phyloP scores from a whole-genome alignment of 140 eudicot genomes.

The Cichorium intybus region DNA sequence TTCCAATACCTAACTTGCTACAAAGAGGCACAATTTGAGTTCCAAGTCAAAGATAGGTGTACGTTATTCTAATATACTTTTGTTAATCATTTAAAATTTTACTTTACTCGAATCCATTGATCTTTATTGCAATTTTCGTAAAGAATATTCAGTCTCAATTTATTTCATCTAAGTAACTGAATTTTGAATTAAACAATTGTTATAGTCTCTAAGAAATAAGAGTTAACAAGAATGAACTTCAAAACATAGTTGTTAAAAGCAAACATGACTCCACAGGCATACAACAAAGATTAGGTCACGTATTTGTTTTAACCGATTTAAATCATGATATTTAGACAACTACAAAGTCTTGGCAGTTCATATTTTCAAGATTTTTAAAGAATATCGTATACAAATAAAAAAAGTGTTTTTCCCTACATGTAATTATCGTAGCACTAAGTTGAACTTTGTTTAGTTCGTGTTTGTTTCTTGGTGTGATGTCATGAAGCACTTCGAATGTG shows the following conservation, averaged over 20 bases:
- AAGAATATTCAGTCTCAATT: no score
- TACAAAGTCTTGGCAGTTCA: background rate
- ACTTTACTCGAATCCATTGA: no score
- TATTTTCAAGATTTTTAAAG: background rate
- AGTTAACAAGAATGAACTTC: background rate
- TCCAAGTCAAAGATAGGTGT: background rate
- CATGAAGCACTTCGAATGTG: conserved; percentile 28
- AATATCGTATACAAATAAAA: background rate
- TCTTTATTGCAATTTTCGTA: no score
- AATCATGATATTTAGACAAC: background rate
- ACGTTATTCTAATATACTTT: background rate
- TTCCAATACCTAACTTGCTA: conserved; percentile 28
- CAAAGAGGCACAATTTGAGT: background rate
- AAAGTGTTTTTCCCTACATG: background rate
- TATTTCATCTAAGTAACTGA: no score
- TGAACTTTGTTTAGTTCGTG: background rate
- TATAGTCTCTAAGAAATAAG: no score
- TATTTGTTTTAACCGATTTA: background rate
- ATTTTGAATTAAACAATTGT: no score
- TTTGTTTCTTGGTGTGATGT: conserved; percentile 7
- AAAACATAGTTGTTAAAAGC: background rate
- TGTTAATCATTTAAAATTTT: background rate
- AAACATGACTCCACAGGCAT: background rate
- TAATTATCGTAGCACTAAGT: background rate
- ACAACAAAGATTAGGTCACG: background rate